These are phyloP conservation scores for Phytophthora tubulina DNA, from an alignment of 352 stramenopile species.

Conservation along the genomic window DNA sequence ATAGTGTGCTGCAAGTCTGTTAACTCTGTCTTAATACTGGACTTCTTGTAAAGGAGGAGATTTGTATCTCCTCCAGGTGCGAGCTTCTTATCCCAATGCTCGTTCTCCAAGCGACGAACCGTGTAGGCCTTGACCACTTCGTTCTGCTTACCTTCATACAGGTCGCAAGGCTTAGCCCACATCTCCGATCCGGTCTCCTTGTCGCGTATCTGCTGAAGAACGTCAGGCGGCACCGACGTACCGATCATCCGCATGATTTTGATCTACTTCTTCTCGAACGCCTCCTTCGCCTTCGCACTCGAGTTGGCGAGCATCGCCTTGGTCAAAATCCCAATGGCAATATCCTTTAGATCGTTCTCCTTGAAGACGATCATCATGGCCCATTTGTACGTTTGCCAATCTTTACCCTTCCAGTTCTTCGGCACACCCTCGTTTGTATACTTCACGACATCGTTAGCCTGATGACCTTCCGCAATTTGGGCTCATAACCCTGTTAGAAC, in stretches of 20 bases:
- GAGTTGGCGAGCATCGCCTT: neutral
- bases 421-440: conserved; percentile 20
- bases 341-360: neutral
- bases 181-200: conserved; percentile 8
- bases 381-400: neutral
- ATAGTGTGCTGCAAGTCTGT: conserved; percentile 5
- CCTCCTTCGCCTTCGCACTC: neutral
- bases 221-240: conserved; percentile 1
- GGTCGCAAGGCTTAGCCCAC: conserved; percentile 1
- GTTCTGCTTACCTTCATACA: conserved; percentile 2
- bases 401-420: conserved; percentile 6
- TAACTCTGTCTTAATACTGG: neutral
- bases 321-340: neutral
- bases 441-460: neutral
- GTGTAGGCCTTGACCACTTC: neutral
- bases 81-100: conserved; percentile 1
- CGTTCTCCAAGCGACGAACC: neutral
- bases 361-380: neutral
- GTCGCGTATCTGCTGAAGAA: conserved; percentile 15
- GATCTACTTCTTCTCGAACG: conserved; percentile 6
- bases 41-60: conserved; percentile 4
- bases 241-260: conserved; percentile 16
- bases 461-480: neutral
- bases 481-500: neutral
- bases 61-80: conserved; percentile 3